Base-by-base conservation (phyloP, 768 basidiomycete species). In the Sporobolomyces roseus region DNA sequence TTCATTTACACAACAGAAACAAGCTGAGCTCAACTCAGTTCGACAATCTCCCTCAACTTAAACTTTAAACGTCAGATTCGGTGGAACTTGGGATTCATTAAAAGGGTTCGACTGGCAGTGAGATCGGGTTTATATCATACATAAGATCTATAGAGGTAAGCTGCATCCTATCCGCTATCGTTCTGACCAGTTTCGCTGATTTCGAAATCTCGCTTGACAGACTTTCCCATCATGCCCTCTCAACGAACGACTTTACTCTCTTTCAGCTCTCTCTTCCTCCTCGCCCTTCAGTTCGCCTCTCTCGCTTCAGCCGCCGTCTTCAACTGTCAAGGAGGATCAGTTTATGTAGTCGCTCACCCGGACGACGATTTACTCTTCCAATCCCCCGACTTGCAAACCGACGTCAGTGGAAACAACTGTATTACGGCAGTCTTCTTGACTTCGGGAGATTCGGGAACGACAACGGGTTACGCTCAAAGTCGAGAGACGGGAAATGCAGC, bases 341-440 rank as follows among this genome's bases (percentile, higher is more conserved):
- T 67, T 29, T 55, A 43, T n/a, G 52, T 64, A 12, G 63, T 71
- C 38, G 65, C 65, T 0, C 70, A 71, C 48, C 51, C 70, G 10
- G 69, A 74, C 55, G 72, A 70, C 36, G 72, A 70, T 35, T 53
- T 70, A 5, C 60, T 70, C 25, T 70, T 70, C 51, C 63, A 61
- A 36, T 52, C 56, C 13, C 52, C 63, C 23, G 63, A 61, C 21
- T n/a, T 61, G 23, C 60, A 46, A 14, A 62, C 66, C 27, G 63
- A 64, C 30, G 50, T 65, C 29, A 27, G 45, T 8, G 35, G 38
- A 23, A 33, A 32, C 30, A 35, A 33, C 30, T 69, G 72, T 35
- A 30, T 63, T 36, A 73, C 68, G 12, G 46, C 62, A 10, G 53
- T 74, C 38, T 70, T 74, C 63, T 6, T 67, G 25, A 71, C 66